These are phyloP conservation scores for Sarocladium strictum DNA, from an alignment of 2,329 filamentous ascomycete genomes.

Conservation along the genomic window DNA sequence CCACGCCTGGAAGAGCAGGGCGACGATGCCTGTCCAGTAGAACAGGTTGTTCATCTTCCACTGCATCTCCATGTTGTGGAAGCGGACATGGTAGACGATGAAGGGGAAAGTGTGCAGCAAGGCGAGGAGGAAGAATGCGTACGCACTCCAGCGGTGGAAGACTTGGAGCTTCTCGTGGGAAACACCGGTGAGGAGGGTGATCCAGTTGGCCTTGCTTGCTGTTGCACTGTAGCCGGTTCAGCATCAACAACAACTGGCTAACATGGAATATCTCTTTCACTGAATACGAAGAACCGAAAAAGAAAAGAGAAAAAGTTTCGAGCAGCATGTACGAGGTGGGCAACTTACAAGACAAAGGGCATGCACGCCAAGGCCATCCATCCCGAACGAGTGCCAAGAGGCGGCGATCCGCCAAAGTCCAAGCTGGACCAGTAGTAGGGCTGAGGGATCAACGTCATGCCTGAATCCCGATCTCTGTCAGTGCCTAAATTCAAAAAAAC, in stretches of 20 bases:
- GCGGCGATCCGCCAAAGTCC: conserved; percentile 43
- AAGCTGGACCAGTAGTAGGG: conserved; percentile 52
- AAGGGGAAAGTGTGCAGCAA: conserved; percentile 56
- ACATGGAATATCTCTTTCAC: too few species aligned
- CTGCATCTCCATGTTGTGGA: conserved; percentile 39
- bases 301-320: neutral
- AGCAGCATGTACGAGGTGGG: neutral
- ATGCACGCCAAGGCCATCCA: conserved; percentile 46
- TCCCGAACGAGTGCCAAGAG: conserved; percentile 44
- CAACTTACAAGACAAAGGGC: conserved; percentile 41
- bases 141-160: conserved; percentile 49
- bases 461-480: too few species aligned
- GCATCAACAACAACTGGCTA: too few species aligned
- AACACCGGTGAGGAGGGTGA: conserved; percentile 47
- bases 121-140: conserved; percentile 50
- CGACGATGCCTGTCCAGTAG: conserved; percentile 47
- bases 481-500: too few species aligned
- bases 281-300: too few species aligned
- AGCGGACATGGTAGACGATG: conserved; percentile 43
- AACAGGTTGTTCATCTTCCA: conserved; percentile 35
- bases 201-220: conserved; percentile 46
- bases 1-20: conserved; percentile 46
- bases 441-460: conserved; percentile 40
- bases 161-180: conserved; percentile 51
- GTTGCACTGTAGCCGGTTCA: conserved; percentile 16